Base-by-base conservation (phyloP, 208 protist species). In the Wallacemonas sp. region DNA sequence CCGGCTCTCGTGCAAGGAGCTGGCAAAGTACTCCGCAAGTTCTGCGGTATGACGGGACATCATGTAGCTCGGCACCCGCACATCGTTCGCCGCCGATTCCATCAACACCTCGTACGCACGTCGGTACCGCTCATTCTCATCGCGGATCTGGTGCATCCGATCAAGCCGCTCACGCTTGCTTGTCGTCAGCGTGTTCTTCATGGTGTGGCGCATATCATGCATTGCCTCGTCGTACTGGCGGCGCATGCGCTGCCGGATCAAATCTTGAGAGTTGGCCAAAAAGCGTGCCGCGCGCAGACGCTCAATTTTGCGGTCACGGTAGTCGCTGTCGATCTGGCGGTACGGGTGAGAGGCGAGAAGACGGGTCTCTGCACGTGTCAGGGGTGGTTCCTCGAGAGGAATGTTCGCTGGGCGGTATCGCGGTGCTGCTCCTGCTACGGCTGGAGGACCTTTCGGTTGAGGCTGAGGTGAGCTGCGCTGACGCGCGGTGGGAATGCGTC, bases 91-190 rank as follows among this genome's bases (percentile, higher is more conserved):
- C 0, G 87, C 90, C 19, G 82, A 72, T 51, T 77, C 76, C 74
- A 96, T 86, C 34, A 93, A 62, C 1, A 74, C 73, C 9, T 75
- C 72, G 70, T 93, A 96, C n/a, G 87, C 87, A 0, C 63, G 70
- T 3, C 77, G 75, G 77, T 93, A 93, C 26, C 83, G 86, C 44
- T 78, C 66, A 62, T 96, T 88, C 79, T 91, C 86, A 11, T 96
- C 85, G 15, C 75, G 76, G 27, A 93, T 74, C 17, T 69, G 79
- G 12, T 74, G 78, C 80, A 75, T 82, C 11, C 73, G 61, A 38
- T 93, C 86, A 17, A 66, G 49, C 62, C 76, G 78, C 22, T 87
- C 81, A 15, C 44, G 53, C 36, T 59, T 36, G 27, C 79, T 70
- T 0, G 55, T 33, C 21, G 46, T 34, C 31, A 91, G 46, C 19